Percentiles rank a stretch among this genome's conserved stretches.
These are phyloP conservation scores for Colletotrichum scovillei DNA, from an alignment of 2,329 filamentous ascomycete species.

Conservation along the genomic window DNA sequence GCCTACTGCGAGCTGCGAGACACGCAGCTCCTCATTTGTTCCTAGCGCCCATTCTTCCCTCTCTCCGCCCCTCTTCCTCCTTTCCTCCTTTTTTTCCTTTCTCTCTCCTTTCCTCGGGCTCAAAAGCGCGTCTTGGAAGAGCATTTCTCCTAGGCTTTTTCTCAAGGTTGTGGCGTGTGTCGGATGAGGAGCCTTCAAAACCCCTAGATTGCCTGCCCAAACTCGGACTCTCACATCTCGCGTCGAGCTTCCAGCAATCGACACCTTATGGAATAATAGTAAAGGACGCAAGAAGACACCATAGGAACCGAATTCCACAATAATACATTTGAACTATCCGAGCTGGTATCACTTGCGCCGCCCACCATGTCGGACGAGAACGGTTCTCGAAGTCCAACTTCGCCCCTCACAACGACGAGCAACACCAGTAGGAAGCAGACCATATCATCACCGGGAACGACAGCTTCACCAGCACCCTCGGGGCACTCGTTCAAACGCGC, in stretches of 20 bases:
- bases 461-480: constrained; percentile 37
- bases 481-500: constrained; percentile 55
- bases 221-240: constrained; percentile 20
- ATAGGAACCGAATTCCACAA: background rate
- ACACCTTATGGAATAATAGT: background rate
- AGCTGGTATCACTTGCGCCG: background rate
- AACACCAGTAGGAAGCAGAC: constrained; percentile 34
- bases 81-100: constrained; percentile 15
- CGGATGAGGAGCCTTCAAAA: constrained; percentile 33
- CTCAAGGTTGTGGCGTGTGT: constrained; percentile 1
- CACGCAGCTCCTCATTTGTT: constrained; percentile 18
- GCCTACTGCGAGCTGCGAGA: background rate
- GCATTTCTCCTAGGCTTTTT: background rate
- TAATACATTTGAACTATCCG: background rate
- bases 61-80: background rate
- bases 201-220: constrained; percentile 31
- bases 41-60: constrained; percentile 21
- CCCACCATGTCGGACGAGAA: constrained; percentile 34
- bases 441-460: constrained; percentile 25
- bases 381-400: constrained; percentile 26
- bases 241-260: background rate
- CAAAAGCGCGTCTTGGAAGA: background rate
- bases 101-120: constrained; percentile 7
- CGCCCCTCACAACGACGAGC: constrained; percentile 27
- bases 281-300: background rate